Conservation (phyloP, 73 alveolate species). For the Tetrahymena malaccensis region DNA sequence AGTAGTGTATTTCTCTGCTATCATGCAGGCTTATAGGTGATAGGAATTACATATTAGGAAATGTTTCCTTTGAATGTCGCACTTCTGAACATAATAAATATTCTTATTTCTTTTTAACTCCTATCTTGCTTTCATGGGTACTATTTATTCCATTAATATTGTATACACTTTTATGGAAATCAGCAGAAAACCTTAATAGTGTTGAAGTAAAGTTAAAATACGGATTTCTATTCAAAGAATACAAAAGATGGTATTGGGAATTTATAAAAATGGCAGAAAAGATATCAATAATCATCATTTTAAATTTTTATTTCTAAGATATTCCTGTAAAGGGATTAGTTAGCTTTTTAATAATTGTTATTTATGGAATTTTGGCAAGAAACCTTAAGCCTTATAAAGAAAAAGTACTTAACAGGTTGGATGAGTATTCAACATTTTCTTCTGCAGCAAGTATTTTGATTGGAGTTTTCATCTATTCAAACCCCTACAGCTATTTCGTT, state of each 20-base stretch:
- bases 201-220: neutral
- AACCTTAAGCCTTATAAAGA: neutral
- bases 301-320: neutral
- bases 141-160: neutral
- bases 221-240: neutral
- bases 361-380: neutral
- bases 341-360: neutral
- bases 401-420: neutral
- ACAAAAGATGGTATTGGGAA: neutral
- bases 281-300: too few relatives aligned
- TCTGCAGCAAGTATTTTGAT: neutral
- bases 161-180: neutral
- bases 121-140: neutral
- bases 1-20: neutral
- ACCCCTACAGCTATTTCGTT: neutral
- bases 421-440: neutral
- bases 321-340: neutral
- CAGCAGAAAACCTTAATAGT: neutral
- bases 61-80: neutral
- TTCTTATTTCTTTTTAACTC: neutral
- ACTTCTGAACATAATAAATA: neutral
- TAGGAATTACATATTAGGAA: neutral
- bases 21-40: neutral
- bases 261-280: neutral
- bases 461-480: neutral